Evolutionary conservation across 805 yeast genomes (phyloP), one percentile per base, ranked within the genome.

Genomic region (Candida glaebosa): DNA sequence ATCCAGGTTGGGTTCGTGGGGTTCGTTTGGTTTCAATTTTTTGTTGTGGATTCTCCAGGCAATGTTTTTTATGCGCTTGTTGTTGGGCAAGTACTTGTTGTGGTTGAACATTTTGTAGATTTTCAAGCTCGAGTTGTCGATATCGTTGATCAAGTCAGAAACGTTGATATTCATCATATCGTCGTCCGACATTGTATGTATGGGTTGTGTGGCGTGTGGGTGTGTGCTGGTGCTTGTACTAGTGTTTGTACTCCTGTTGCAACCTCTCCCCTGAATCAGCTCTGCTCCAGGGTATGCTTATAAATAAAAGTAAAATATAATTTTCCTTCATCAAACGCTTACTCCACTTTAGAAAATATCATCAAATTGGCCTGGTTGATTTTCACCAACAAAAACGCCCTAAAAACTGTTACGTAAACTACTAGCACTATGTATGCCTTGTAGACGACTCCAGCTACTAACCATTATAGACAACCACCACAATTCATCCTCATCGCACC

Each of bases 31-130:
- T 4, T 34, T 10, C 18, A 58, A 18, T 45, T 69, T 69, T 31
- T 53, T 54, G 49, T 66, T 69, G 37, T 70, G 72, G 42, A 70
- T 68, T 41, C 75, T 56, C 74, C 74, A 69, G 5, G 75, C 74
- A 12, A 70, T 60, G 50, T 70, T 70, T 30, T 65, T 54, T 19
- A 70, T 67, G 32, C 75, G 53, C 43, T 66, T 57, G 46, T 62
- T 66, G 48, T 70, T 69, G 6, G 75, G 75, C 38, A 70, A 50
- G 46, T 65, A 69, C 40, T 49, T 52, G 50, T 70, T 70, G 47
- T 62, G 58, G 50, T 60, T 63, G 49, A 69, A 70, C 73, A 69
- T 69, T 48, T 64, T 60, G 49, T 53, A 66, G 26, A 70, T 60
- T 37, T 63, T 53, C 37, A 68, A 48, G 16, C 71, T 62, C 17